phyloP scores from a whole-genome alignment of 106 monocot species.

The Ottelia alismoides region DNA sequence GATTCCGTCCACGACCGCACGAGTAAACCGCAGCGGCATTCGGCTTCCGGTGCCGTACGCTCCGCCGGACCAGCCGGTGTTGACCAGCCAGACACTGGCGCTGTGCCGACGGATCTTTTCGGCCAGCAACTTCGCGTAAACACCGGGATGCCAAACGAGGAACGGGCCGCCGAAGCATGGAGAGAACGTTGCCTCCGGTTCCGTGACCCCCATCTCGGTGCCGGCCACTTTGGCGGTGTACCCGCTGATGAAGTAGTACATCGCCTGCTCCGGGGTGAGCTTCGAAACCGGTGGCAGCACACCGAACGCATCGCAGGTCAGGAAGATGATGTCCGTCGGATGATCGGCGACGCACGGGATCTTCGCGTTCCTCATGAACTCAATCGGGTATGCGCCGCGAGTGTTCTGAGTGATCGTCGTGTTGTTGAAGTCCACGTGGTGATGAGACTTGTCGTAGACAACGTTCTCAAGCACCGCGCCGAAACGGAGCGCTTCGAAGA shows the following conservation, averaged over 20 bases:
- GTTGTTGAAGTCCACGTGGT: slow-evolving; percentile 65
- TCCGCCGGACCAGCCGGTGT: slow-evolving; percentile 95
- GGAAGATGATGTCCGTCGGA: slow-evolving; percentile 74
- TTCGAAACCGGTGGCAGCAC: slow-evolving; percentile 93
- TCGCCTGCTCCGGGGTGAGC: slow-evolving; percentile 76
- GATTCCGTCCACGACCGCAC: slow-evolving; percentile 79
- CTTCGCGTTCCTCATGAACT: slow-evolving; percentile 84
- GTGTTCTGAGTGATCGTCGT: slow-evolving; percentile 94
- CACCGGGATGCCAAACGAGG: slow-evolving; percentile 83
- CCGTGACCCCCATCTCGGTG: slow-evolving; percentile 80
- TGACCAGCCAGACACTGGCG: slow-evolving; percentile 85
- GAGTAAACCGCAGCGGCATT: slow-evolving; percentile 58
- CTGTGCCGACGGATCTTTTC: slow-evolving; percentile 78
- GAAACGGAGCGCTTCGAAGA: slow-evolving; percentile 86
- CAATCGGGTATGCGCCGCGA: slow-evolving; percentile 75
- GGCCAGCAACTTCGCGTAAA: slow-evolving; percentile 81
- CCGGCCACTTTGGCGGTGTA: no score
- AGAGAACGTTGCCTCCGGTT: slow-evolving; percentile 91
- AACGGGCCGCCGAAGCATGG: slow-evolving; percentile 91
- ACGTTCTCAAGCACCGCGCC: slow-evolving; percentile 90
- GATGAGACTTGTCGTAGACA: slow-evolving; percentile 77
- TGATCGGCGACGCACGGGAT: slow-evolving; percentile 81
- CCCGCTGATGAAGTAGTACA: slow-evolving; percentile 96
- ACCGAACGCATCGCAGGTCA: slow-evolving; percentile 87
- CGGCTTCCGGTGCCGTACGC: slow-evolving; percentile 79